Evolutionary conservation across 768 basidiomycete species (phyloP), one percentile per base, ranked within the genome.

Genomic region (Austroboletus festivus): DNA sequence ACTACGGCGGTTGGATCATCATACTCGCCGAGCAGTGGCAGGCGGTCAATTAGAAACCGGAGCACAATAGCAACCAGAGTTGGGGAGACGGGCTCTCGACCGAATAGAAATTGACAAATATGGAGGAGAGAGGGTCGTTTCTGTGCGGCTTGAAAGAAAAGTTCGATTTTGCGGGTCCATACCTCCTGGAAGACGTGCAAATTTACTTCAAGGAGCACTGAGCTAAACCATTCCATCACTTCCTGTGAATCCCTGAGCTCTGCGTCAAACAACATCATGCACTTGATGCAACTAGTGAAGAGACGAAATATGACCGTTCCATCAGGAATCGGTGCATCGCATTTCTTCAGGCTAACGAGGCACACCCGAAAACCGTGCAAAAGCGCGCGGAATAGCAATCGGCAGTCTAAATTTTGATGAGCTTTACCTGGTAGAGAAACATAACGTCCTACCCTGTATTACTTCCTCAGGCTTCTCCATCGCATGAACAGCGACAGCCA

Each of bases 131-230:
- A 72, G 18, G 86, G 81, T 42, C 92, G 86, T 56, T 85, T 84
- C 54, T 84, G 78, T 0, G 85, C 81, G 54, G 80, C 80, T 56
- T 86, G 78, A 64, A 96, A 87, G 73, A 94, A 96, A 64, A 93
- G 86, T 22, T 83, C 85, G 71, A 98, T 87, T 64, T 92, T 87
- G 63, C 83, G 84, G 30, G 89, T 92, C 93, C 94, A 95, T 26
- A 97, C 89, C 69, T 96, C 93, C 66, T 95, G 89, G 65, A 96
- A 94, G 51, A 94, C 87, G 60, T 95, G 90, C 8, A 89, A 74
- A 60, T 96, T 89, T 58, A 94, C 80, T 64, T 93, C 89, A 31
- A 82, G 68, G 38, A 94, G 77, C 35, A 88, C 82, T 20, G 81
- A 78, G 5, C 80, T 80, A 43, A 88, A 72, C 77, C 85, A 84